Conservation (phyloP, 441 rosid species). For the Pelargonium citronellum region DNA sequence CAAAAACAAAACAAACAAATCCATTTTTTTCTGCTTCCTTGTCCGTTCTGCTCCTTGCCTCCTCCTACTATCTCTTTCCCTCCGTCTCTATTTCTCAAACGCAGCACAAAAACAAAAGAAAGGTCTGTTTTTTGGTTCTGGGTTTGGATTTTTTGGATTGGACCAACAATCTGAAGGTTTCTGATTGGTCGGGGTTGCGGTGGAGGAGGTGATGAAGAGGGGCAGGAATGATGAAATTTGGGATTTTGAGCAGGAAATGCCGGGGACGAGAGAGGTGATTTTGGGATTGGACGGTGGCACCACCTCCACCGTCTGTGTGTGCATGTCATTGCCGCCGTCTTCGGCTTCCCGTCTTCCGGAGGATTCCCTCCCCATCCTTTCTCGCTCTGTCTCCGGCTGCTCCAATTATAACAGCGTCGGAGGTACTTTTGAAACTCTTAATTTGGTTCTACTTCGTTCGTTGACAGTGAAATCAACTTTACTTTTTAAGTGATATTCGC, state of each 20-base stretch:
- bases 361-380: constrained; percentile 49
- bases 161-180: not conserved
- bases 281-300: constrained; percentile 67
- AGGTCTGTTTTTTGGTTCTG: not conserved
- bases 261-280: constrained; percentile 28
- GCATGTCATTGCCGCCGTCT: constrained; percentile 46
- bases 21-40: no score
- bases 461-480: not conserved
- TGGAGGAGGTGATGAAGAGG: constrained; percentile 37
- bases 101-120: not conserved
- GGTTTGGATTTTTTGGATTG: not conserved
- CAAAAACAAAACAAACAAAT: not conserved
- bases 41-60: not conserved
- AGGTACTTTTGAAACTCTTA: constrained; percentile 27
- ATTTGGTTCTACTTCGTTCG: not conserved
- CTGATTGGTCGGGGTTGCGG: not conserved
- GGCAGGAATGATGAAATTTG: constrained; percentile 56
- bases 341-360: constrained; percentile 44
- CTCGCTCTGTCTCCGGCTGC: constrained; percentile 62
- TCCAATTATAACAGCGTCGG: constrained; percentile 74
- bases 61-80: not conserved
- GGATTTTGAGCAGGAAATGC: constrained; percentile 50
- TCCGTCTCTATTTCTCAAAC: not conserved
- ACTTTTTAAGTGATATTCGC: not conserved
- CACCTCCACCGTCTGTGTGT: constrained; percentile 63